These are phyloP conservation scores for Guyanaporus albipodus DNA, from an alignment of 768 basidiomycete species.

Conservation along the genomic window DNA sequence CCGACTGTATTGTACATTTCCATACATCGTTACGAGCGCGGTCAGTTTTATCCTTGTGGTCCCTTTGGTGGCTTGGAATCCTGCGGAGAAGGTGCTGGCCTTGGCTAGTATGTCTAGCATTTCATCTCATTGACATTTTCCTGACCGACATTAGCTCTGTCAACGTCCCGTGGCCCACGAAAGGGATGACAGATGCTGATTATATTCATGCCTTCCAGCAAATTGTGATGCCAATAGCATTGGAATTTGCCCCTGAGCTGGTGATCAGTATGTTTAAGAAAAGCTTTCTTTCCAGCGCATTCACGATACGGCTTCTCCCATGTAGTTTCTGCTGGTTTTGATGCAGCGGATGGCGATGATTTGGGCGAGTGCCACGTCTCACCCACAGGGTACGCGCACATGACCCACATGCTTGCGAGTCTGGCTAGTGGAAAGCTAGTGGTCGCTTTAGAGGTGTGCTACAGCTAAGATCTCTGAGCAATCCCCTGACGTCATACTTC, in stretches of 20 bases:
- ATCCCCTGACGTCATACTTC: not conserved
- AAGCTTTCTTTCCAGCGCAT: not conserved
- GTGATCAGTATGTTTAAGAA: constrained; percentile 73
- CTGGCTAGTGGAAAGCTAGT: constrained; percentile 87
- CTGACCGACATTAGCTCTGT: constrained; percentile 60
- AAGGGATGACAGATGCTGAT: constrained; percentile 90
- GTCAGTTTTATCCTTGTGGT: constrained; percentile 89
- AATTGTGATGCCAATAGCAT: constrained; percentile 93
- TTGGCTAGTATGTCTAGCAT: constrained; percentile 68
- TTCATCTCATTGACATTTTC: constrained; percentile 2
- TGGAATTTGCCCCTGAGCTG: constrained; percentile 94
- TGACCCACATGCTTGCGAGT: constrained; percentile 94
- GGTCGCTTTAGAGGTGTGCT: constrained; percentile 83
- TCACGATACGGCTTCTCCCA: not conserved
- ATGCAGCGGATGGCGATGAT: constrained; percentile 90
- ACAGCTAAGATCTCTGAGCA: constrained; percentile 7
- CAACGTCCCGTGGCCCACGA: constrained; percentile 91
- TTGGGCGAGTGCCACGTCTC: constrained; percentile 89
- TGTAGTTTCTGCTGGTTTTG: constrained; percentile 95
- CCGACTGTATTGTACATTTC: constrained; percentile 91
- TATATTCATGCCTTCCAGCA: constrained; percentile 96
- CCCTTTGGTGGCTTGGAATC: constrained; percentile 85
- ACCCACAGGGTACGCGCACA: constrained; percentile 93
- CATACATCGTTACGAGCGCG: constrained; percentile 90
- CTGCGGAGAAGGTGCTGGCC: constrained; percentile 77